These are phyloP conservation scores for Aureobasidium sp. DNA, from an alignment of 2,329 filamentous ascomycete genomes.

Conservation along the genomic window DNA sequence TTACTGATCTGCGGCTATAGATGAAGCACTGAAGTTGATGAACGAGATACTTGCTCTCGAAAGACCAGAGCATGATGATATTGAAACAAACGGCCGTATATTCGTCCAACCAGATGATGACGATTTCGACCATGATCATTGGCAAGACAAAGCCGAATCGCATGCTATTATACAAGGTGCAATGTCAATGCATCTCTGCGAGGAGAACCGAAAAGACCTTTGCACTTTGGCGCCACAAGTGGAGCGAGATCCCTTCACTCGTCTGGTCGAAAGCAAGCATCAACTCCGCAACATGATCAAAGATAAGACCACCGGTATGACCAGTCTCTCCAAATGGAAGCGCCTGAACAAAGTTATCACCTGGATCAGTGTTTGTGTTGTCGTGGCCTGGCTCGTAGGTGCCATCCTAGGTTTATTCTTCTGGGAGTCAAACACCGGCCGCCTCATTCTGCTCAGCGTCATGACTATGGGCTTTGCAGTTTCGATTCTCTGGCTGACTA, in stretches of 20 bases:
- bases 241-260: constrained; percentile 2
- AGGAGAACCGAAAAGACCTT: background rate
- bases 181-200: background rate
- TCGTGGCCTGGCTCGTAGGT: background rate
- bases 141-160: background rate
- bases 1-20: background rate
- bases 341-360: background rate
- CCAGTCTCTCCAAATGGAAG: background rate
- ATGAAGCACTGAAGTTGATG: constrained; percentile 7
- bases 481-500: background rate
- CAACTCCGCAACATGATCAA: background rate
- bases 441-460: constrained; percentile 2
- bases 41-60: background rate
- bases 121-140: background rate
- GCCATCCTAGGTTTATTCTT: constrained; percentile 3
- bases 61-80: background rate
- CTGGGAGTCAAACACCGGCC: background rate
- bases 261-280: background rate
- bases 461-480: background rate
- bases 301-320: background rate
- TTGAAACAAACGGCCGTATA: constrained; percentile 1
- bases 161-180: background rate
- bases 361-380: background rate
- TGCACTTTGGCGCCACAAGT: constrained; percentile 1
- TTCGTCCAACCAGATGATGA: background rate